Evolutionary conservation across 1,284 basidiomycete genomes (phyloP).

Genomic region (Wallemia mellicola): DNA sequence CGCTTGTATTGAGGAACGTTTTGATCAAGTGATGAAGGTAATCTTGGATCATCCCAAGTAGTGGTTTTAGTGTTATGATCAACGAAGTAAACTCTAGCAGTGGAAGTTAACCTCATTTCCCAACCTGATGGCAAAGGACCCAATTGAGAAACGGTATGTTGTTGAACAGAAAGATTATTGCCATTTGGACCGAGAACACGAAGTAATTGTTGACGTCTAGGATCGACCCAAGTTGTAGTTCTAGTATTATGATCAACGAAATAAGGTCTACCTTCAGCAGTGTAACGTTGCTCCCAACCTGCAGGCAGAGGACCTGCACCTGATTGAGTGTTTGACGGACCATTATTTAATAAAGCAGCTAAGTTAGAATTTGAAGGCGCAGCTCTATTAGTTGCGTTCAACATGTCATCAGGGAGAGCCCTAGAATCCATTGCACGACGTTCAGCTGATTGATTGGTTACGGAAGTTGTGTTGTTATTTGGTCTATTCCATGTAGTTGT

Average conservation of each 20-base stretch:
- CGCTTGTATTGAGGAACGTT: slow-evolving; percentile 98
- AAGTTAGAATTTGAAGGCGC: slow-evolving; percentile 5
- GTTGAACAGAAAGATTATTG: slow-evolving; percentile 44
- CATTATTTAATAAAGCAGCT: slow-evolving; percentile 16
- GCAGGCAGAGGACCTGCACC: slow-evolving; percentile 58
- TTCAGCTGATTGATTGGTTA: slow-evolving; percentile 22
- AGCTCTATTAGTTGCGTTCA: slow-evolving; percentile 17
- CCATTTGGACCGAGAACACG: slow-evolving; percentile 59
- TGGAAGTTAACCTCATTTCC: slow-evolving; percentile 88
- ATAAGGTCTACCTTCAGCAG: slow-evolving; percentile 88
- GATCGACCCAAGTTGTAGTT: slow-evolving; percentile 90
- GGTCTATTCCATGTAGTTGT: slow-evolving; percentile 75
- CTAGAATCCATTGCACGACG: slow-evolving; percentile 46
- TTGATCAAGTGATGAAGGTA: slow-evolving; percentile 54
- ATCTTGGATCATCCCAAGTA: slow-evolving; percentile 77
- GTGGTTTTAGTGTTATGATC: slow-evolving; percentile 81
- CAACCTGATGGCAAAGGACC: slow-evolving; percentile 86
- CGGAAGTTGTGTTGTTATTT: slow-evolving; percentile 21
- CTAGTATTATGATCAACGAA: slow-evolving; percentile 90
- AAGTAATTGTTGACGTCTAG: slow-evolving; percentile 55
- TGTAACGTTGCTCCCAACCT: slow-evolving; percentile 94
- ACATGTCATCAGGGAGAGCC: slow-evolving; percentile 44
- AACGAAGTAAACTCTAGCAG: slow-evolving; percentile 79
- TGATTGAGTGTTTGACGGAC: slow-evolving; percentile 31
- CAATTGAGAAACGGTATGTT: slow-evolving; percentile 56